Base-by-base conservation (phyloP, 164 flowering plant species). In the Nelumbo lutea region DNA sequence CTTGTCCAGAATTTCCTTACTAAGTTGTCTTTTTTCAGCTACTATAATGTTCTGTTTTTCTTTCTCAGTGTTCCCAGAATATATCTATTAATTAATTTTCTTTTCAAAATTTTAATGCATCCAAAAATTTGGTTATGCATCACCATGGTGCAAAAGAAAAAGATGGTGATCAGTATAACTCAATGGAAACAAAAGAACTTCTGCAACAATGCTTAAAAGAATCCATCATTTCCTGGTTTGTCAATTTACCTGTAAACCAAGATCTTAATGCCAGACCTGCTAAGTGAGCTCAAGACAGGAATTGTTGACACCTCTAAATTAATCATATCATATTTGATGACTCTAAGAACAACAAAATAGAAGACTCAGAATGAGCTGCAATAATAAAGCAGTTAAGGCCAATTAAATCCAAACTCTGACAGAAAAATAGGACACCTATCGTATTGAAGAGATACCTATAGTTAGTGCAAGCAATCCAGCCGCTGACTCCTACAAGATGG, bases 261-360 rank as follows among this genome's bases (percentile, higher is more conserved):
- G 42, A 91, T 95, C 4, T 84, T 86, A 43, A 91, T 75, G 59
- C 89, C 89, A 4, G 84, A 82, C 71, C 78, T 79, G 55, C 85
- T 51, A 40, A 91, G 84, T 58, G 72, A 67, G 11, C 93, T 88
- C 2, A 89, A 80, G 1, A 85, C 66, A 3, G 74, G 55, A 64
- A 89, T 87, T 38, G 95, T 87, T 2, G 97, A 91, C 64, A 78
- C 78, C 78, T 89, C 91, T 55, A 91, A 15, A 69, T 89, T 74
- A 57, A 85, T 86, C 69, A 83, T 73, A 42, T 87, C 83, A 74
- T 91, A 91, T 47, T 91, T 87, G 56, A 91, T 70, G 59, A 89
- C 68, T 46, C 90, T 88, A 80, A 39, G 9, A 70, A 62, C 48
- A 52, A 51, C 1, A 47, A 9, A 47, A 4, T 47, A 50, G 11